These are phyloP conservation scores for Micractinium conductrix DNA, from an alignment of 139 green algal genomes.

Conservation along the genomic window DNA sequence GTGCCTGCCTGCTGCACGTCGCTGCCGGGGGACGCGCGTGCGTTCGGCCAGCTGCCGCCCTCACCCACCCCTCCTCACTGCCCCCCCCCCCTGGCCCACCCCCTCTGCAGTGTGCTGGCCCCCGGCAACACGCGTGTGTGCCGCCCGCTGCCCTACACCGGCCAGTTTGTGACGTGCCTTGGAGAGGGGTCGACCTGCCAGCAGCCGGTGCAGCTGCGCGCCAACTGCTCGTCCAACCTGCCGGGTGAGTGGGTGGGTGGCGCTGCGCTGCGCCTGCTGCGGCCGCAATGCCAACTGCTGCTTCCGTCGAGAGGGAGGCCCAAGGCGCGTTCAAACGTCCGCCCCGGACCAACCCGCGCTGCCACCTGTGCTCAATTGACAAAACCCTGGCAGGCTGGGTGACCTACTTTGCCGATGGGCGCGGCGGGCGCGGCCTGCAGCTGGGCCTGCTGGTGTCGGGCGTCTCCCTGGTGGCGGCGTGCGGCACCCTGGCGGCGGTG, in stretches of 20 bases:
- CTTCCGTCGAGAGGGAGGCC: too few relatives aligned
- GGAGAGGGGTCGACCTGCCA: not conserved
- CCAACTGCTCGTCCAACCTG: slow-evolving; percentile 20
- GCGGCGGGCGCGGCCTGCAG: slow-evolving; percentile 7
- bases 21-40: too few relatives aligned
- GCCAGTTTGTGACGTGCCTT: slow-evolving; percentile 19
- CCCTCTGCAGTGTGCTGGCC: slow-evolving; percentile 1
- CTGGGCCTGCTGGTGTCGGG: slow-evolving; percentile 32
- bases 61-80: not conserved
- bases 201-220: slow-evolving; percentile 25
- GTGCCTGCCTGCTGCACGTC: too few relatives aligned
- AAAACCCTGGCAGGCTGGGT: too few relatives aligned
- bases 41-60: too few relatives aligned
- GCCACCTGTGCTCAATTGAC: too few relatives aligned
- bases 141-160: slow-evolving; percentile 22
- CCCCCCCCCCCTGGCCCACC: not conserved
- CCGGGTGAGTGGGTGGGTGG: too few relatives aligned
- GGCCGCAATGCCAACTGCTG: too few relatives aligned
- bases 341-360: too few relatives aligned
- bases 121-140: slow-evolving; percentile 24
- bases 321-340: too few relatives aligned
- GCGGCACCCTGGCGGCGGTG: not conserved
- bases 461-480: slow-evolving; percentile 9
- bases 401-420: not conserved
- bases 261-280: too few relatives aligned